Percentiles rank a stretch among this genome's conserved stretches.
These are phyloP conservation scores for Trichoderma atrobrunneum DNA, from an alignment of 2,329 filamentous ascomycete species.

Conservation along the genomic window DNA sequence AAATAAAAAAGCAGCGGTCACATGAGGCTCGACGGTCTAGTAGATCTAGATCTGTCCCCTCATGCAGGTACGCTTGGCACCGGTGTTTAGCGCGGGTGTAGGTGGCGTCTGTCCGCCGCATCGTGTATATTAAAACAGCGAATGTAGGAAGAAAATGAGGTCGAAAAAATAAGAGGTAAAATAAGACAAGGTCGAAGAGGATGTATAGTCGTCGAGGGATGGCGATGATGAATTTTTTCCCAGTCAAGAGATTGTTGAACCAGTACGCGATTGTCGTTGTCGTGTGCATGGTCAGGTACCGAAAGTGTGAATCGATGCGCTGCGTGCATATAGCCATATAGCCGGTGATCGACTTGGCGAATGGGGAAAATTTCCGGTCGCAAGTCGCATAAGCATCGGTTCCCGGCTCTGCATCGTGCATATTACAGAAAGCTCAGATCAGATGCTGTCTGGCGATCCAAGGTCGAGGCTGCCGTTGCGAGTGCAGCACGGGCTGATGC, in stretches of 20 bases:
- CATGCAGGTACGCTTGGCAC: conserved; percentile 10
- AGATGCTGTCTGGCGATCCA: conserved; percentile 21
- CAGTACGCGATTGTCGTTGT: neutral
- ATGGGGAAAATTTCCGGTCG: conserved; percentile 14
- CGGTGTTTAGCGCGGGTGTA: neutral
- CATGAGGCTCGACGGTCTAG: conserved; percentile 2
- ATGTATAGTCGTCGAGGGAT: neutral
- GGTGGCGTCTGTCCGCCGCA: neutral
- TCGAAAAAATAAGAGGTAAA: neutral
- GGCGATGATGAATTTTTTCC: neutral
- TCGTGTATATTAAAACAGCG: neutral
- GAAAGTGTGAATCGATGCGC: neutral
- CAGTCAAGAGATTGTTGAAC: neutral
- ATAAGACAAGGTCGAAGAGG: neutral
- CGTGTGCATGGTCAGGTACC: neutral
- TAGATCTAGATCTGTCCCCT: conserved; percentile 11
- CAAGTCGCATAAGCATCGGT: conserved; percentile 14
- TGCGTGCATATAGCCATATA: conserved; percentile 7
- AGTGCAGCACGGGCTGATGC: conserved; percentile 46
- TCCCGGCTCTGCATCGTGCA: neutral
- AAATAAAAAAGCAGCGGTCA: neutral
- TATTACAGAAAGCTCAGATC: neutral
- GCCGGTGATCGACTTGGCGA: conserved; percentile 13
- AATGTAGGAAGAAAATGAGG: neutral
- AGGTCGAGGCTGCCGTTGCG: conserved; percentile 37